A percentile compares a stretch with the other conserved stretches of the same genome.
phyloP scores from a whole-genome alignment of 2,329 filamentous ascomycete species.

The Aureobasidium vineae region DNA sequence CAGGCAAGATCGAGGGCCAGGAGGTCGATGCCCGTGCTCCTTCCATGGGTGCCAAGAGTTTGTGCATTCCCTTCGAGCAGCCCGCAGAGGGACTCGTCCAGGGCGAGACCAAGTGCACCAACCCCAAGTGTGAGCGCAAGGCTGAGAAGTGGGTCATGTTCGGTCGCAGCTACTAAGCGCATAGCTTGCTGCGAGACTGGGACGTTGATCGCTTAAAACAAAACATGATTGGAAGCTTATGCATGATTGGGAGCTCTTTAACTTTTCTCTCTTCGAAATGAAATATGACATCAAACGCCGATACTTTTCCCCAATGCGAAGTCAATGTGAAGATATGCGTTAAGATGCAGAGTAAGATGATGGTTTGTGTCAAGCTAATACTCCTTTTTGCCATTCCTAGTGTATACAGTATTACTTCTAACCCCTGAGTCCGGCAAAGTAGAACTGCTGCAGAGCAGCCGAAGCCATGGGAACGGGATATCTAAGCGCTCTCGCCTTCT shows the following conservation, averaged over 20 bases:
- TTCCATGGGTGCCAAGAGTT: slow-evolving; percentile 72
- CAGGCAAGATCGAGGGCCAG: slow-evolving; percentile 65
- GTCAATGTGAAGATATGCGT: neutral
- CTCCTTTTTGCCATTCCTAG: neutral
- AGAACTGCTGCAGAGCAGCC: slow-evolving; percentile 39
- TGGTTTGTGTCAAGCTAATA: neutral
- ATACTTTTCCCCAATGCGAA: neutral
- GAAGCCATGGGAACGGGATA: slow-evolving; percentile 41
- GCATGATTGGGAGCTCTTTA: neutral
- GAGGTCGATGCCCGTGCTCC: slow-evolving; percentile 69
- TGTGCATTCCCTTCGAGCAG: slow-evolving; percentile 83
- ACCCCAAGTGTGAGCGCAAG: slow-evolving; percentile 73
- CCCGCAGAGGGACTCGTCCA: slow-evolving; percentile 68
- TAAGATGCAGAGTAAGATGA: neutral
- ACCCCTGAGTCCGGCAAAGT: slow-evolving; percentile 34
- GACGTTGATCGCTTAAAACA: neutral
- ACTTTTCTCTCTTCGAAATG: neutral
- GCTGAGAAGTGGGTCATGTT: slow-evolving; percentile 94
- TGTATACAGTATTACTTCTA: neutral
- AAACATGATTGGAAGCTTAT: slow-evolving; percentile 10
- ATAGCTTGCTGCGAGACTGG: neutral
- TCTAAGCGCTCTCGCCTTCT: slow-evolving; percentile 39
- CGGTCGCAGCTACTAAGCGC: slow-evolving; percentile 54
- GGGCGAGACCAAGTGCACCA: slow-evolving; percentile 87
- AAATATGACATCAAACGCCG: slow-evolving; percentile 21